Conservation (phyloP, 257 asterid genomes). For the Echium plantagineum region DNA sequence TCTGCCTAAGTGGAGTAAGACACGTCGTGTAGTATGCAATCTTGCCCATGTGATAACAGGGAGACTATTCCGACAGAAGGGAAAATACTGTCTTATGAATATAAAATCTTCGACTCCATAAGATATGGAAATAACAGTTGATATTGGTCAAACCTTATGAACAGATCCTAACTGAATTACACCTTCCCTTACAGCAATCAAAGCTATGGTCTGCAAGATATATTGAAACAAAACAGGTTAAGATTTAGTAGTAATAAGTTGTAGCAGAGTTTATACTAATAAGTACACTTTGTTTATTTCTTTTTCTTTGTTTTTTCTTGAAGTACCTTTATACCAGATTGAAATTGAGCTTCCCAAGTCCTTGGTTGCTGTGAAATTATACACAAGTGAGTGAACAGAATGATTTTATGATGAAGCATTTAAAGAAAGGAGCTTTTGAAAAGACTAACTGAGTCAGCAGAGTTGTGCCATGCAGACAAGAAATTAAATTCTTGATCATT, state of each 20-base stretch:
- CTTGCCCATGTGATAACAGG: no score
- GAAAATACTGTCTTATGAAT: no score
- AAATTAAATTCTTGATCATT: constrained; percentile 89
- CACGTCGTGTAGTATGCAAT: no score
- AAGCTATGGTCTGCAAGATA: constrained; percentile 69
- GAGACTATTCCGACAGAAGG: no score
- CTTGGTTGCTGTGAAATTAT: constrained; percentile 64
- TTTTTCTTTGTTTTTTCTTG: background rate
- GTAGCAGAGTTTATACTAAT: background rate
- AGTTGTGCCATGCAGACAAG: constrained; percentile 97
- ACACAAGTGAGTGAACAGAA: background rate
- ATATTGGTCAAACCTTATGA: constrained; percentile 43
- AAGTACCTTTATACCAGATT: constrained; percentile 83
- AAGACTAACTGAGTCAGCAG: constrained; percentile 70
- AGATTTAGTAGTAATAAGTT: background rate
- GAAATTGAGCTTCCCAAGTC: constrained; percentile 99
- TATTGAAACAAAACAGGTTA: constrained; percentile 1
- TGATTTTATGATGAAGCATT: background rate
- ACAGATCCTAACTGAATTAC: constrained; percentile 87
- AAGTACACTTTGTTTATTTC: background rate
- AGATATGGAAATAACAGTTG: no score
- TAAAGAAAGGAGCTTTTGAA: constrained; percentile 12
- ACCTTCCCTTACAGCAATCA: constrained; percentile 99
- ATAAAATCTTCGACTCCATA: no score
- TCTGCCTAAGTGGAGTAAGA: no score